These are phyloP conservation scores for Fusarium nygamai DNA, from an alignment of 2,329 filamentous ascomycete species.

Conservation along the genomic window DNA sequence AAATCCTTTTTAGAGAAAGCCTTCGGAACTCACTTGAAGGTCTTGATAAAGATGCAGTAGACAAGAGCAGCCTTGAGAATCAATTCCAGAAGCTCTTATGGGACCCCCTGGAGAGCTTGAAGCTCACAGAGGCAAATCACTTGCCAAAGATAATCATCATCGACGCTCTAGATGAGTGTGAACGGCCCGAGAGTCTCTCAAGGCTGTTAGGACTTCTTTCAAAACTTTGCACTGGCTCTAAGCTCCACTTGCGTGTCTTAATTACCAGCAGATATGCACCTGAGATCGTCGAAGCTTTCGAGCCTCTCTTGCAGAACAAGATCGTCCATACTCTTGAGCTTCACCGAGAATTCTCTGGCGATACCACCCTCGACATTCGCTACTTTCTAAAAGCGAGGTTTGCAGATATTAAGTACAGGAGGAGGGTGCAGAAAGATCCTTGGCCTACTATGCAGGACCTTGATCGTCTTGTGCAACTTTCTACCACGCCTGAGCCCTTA, in stretches of 20 bases:
- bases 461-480: neutral
- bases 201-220: neutral
- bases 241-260: fast-evolving
- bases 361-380: fast-evolving
- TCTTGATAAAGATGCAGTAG: neutral
- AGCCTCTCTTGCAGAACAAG: neutral
- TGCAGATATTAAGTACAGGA: neutral
- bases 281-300: neutral
- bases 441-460: fast-evolving
- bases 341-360: fast-evolving
- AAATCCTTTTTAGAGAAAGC: fast-evolving
- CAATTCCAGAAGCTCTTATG: neutral
- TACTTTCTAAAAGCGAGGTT: neutral
- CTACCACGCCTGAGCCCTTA: neutral
- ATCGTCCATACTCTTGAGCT: fast-evolving
- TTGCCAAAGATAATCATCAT: neutral
- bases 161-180: neutral
- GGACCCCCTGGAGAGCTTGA: neutral
- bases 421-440: neutral
- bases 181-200: fast-evolving
- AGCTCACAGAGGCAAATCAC: fast-evolving
- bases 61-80: fast-evolving
- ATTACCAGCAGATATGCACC: neutral
- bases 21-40: neutral
- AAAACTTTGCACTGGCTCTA: neutral